Evolutionary conservation across 306 rosid species (phyloP).

Genomic region (Potentilla sterilis): DNA sequence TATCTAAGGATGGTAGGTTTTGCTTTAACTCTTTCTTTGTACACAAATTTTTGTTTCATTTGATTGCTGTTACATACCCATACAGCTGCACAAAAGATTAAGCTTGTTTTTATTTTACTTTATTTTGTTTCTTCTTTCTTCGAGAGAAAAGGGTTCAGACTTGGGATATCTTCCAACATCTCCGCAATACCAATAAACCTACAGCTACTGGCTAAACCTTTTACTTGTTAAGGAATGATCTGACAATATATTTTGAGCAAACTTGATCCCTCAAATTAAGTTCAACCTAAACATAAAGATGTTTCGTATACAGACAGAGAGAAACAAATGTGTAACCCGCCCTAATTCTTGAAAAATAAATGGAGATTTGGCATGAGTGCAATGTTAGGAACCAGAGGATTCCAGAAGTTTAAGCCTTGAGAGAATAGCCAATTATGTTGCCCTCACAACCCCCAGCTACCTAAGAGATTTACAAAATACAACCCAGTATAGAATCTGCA

Average conservation of each 20-base stretch:
- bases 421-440: neutral
- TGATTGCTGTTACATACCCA: neutral
- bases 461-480: neutral
- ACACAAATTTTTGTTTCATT: neutral
- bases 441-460: neutral
- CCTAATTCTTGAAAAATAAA: neutral
- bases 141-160: neutral
- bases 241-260: neutral
- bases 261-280: neutral
- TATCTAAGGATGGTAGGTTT: constrained; percentile 84
- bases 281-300: neutral
- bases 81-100: neutral
- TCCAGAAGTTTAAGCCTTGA: neutral
- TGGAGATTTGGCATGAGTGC: constrained; percentile 2
- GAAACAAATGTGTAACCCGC: neutral
- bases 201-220: neutral
- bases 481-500: neutral
- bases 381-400: neutral
- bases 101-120: neutral
- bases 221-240: neutral
- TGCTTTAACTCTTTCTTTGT: constrained; percentile 14
- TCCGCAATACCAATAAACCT: neutral
- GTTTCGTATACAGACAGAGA: neutral
- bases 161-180: neutral
- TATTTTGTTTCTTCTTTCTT: neutral